Base-by-base conservation (phyloP, 768 basidiomycete species). In the Russula virescens region DNA sequence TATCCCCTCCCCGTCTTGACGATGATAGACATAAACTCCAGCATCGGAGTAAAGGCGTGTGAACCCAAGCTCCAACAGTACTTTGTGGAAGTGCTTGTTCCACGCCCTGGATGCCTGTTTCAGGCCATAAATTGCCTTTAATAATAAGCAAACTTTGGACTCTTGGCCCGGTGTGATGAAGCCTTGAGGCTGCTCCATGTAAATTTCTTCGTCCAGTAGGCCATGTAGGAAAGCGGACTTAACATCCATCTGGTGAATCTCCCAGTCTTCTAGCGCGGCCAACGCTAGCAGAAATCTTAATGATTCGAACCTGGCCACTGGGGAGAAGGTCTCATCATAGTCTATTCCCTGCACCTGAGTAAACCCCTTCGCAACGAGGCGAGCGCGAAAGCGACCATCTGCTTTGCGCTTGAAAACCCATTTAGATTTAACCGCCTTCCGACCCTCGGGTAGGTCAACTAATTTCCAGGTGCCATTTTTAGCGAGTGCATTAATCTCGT, bases 351-450 rank as follows among this genome's bases (percentile, higher is more conserved):
- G 63, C 1, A 72, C 60, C 55, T 75, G 76, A 1, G 69, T 60
- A 66, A 69, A 75, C 0, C 75, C 75, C 54, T 70, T 69, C 0
- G 73, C 75, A 8, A 74, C 73, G 11, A 75, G 58, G 19, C 73
- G 47, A 1, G 70, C 72, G 26, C 64, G 64, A n/a, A 68, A 55
- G 21, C 21, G 46, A 38, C 45, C 63, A 59, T 79, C 75, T 34
- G 68, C 57, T 67, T 84, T 83, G 31, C 71, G 63, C 16, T 65
- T 65, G 65, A 75, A 81, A 4, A 81, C 78, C 77, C 78, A 81
- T 23, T 74, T 71, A 13, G 68, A 71, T 1, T 72, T 68, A 10
- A 81, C n/a, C 0, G 43, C n/a, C 14, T 48, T 57, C 0, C 26
- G 25, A 5, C 49, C 58, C 0, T 2, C 2, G 0, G 78, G 77